phyloP scores from a whole-genome alignment of 2,329 filamentous ascomycete genomes.

The Didymella arachidicola region DNA sequence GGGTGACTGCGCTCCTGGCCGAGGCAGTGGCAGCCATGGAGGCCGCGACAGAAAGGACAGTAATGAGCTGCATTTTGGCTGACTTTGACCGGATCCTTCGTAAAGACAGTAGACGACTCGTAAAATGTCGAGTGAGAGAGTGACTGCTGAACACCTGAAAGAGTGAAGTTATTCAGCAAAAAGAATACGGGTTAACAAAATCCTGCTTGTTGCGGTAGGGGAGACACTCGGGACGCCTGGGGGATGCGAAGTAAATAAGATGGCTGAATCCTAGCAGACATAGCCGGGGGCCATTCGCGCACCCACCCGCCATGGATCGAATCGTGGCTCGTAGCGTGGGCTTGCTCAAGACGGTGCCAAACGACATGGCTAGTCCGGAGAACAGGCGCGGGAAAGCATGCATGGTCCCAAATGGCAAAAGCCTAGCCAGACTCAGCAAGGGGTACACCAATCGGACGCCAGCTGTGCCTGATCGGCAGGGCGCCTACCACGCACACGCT shows the following conservation, averaged over 20 bases:
- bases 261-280: slow-evolving; percentile 39
- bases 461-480: slow-evolving; percentile 46
- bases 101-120: slow-evolving; percentile 32
- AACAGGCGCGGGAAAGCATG: slow-evolving; percentile 36
- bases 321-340: slow-evolving; percentile 44
- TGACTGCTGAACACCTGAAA: slow-evolving; percentile 50
- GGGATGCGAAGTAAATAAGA: slow-evolving; percentile 50
- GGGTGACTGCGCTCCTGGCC: slow-evolving; percentile 29
- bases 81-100: slow-evolving; percentile 25
- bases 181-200: slow-evolving; percentile 47
- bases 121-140: slow-evolving; percentile 40
- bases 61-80: slow-evolving; percentile 47
- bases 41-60: slow-evolving; percentile 39
- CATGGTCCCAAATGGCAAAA: slow-evolving; percentile 33
- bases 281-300: slow-evolving; percentile 40
- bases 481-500: slow-evolving; percentile 29
- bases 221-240: slow-evolving; percentile 36
- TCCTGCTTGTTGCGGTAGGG: slow-evolving; percentile 49
- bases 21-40: slow-evolving; percentile 44
- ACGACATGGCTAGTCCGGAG: slow-evolving; percentile 45
- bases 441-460: slow-evolving; percentile 40
- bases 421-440: slow-evolving; percentile 31
- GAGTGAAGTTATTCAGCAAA: slow-evolving; percentile 53
- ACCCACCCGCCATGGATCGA: slow-evolving; percentile 43
- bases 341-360: slow-evolving; percentile 43